Conservation (phyloP, 2,329 filamentous ascomycete species). For the Aureobasidium lini region DNA sequence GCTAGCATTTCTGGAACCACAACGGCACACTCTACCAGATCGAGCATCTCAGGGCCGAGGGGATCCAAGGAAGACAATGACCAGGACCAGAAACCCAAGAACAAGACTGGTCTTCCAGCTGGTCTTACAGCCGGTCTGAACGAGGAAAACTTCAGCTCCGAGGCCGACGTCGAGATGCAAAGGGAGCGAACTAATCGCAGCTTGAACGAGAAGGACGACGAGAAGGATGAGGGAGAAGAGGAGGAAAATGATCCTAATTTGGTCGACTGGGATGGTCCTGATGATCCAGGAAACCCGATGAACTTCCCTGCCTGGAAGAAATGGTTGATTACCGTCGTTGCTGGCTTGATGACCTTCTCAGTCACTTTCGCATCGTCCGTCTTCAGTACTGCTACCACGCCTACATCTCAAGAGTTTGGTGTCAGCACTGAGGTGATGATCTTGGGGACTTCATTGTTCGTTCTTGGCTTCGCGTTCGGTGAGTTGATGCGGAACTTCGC, state of each 20-base stretch:
- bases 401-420: conserved; percentile 18
- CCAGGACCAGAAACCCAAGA: neutral
- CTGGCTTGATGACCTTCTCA: conserved; percentile 61
- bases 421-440: conserved; percentile 21
- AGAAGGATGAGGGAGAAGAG: conserved; percentile 14
- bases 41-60: neutral
- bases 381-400: conserved; percentile 19
- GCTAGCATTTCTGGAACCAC: conserved; percentile 3
- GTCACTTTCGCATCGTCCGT: conserved; percentile 55
- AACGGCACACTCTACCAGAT: conserved; percentile 3
- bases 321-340: conserved; percentile 24
- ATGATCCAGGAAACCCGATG: conserved; percentile 26
- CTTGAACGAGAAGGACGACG: neutral
- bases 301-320: conserved; percentile 26
- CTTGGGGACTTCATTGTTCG: conserved; percentile 25
- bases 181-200: neutral
- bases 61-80: neutral
- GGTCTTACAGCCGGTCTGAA: conserved; percentile 3
- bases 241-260: conserved; percentile 20
- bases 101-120: neutral
- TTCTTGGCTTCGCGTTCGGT: conserved; percentile 24
- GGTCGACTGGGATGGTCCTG: conserved; percentile 21
- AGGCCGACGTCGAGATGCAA: conserved; percentile 12
- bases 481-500: neutral
- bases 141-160: neutral